phyloP scores from a whole-genome alignment of 176 grass and related monocot genomes.

The Saccharum spontaneum region DNA sequence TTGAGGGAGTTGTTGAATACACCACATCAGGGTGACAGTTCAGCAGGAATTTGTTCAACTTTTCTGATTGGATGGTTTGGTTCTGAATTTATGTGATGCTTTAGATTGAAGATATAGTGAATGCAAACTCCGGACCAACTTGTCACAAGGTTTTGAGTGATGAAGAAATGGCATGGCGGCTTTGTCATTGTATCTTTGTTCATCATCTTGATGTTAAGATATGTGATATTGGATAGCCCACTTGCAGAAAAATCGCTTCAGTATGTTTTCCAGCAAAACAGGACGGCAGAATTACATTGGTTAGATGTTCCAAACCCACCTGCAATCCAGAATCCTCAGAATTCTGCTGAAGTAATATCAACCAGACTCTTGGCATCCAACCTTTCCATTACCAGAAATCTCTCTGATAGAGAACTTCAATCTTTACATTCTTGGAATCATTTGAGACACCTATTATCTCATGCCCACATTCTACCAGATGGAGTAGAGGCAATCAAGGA shows the following conservation, averaged over 20 bases:
- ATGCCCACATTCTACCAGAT: slow-evolving; percentile 66
- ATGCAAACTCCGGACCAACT: slow-evolving; percentile 1
- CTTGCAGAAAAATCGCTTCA: slow-evolving; percentile 74
- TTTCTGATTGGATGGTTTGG: slow-evolving; percentile 23
- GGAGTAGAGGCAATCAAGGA: slow-evolving; percentile 86
- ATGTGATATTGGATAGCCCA: slow-evolving; percentile 75
- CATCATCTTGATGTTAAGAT: slow-evolving; percentile 75
- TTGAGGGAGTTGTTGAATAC: slow-evolving; percentile 13
- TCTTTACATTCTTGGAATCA: slow-evolving; percentile 74
- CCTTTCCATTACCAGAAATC: slow-evolving; percentile 70
- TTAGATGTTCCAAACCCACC: slow-evolving; percentile 57
- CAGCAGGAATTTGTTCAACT: slow-evolving; percentile 25
- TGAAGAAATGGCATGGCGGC: slow-evolving; percentile 96
- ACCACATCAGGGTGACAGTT: slow-evolving; percentile 6
- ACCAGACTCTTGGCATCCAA: slow-evolving; percentile 52
- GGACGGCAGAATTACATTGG: slow-evolving; percentile 61
- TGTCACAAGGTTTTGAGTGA: slow-evolving; percentile 33
- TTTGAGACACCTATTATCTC: slow-evolving; percentile 64
- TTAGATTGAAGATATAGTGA: slow-evolving; percentile 23
- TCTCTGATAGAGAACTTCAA: slow-evolving; percentile 58
- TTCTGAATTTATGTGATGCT: slow-evolving; percentile 15
- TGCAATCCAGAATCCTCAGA: slow-evolving; percentile 66
- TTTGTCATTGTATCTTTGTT: slow-evolving; percentile 60
- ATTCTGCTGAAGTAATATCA: slow-evolving; percentile 56
- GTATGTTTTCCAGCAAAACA: slow-evolving; percentile 75